Conservation (phyloP, 352 stramenopile species). For the Phytopythium sindhum region DNA sequence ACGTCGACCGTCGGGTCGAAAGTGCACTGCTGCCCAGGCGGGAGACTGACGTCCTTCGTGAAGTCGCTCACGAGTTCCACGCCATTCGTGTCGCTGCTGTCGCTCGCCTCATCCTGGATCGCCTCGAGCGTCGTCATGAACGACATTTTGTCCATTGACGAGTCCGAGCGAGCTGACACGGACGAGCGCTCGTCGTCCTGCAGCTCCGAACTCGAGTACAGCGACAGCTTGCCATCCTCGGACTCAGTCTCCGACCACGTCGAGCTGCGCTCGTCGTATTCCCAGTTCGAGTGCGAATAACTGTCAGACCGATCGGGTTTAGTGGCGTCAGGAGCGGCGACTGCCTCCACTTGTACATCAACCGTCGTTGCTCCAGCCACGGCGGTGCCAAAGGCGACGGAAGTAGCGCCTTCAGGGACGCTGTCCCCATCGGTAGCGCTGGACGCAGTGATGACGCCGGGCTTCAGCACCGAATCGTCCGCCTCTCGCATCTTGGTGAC, state of each 20-base stretch:
- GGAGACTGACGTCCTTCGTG: conserved; percentile 16
- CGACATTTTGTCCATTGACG: conserved; percentile 23
- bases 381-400: not conserved
- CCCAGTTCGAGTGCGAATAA: conserved; percentile 9
- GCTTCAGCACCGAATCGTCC: conserved; percentile 16
- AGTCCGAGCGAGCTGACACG: conserved; percentile 19
- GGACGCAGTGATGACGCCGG: conserved; percentile 1
- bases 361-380: not conserved
- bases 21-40: conserved; percentile 6
- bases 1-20: conserved; percentile 20
- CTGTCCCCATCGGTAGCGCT: not conserved
- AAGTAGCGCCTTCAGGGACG: not conserved
- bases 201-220: conserved; percentile 31
- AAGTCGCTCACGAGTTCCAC: conserved; percentile 16
- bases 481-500: conserved; percentile 55
- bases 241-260: conserved; percentile 50
- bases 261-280: conserved; percentile 23
- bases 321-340: no score
- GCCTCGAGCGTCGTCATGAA: conserved; percentile 35
- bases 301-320: not conserved
- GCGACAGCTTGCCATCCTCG: conserved; percentile 30
- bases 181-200: conserved; percentile 23
- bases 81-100: not conserved
- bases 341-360: not conserved
- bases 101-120: conserved; percentile 26